A percentile compares a stretch with the other conserved stretches of the same genome.
Evolutionary conservation across 116 monocot species (phyloP).

Genomic region (Papilionanthe hybrid): DNA sequence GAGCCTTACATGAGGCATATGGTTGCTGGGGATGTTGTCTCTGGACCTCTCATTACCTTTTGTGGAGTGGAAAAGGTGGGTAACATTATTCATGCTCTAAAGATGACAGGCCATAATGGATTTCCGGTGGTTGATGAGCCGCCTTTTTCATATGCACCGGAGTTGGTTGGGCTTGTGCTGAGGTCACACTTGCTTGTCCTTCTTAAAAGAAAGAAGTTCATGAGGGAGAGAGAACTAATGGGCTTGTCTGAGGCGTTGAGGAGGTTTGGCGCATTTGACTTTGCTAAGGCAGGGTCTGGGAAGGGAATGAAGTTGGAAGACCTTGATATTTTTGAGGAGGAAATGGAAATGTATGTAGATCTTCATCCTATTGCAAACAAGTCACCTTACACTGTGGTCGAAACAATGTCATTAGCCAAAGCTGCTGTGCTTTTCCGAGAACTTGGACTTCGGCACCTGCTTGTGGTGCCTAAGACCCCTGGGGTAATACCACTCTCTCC

Average conservation of each 20-base stretch:
- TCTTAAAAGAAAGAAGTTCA: constrained; percentile 64
- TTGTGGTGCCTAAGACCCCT: constrained; percentile 68
- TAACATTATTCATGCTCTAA: too few species aligned
- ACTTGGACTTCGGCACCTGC: constrained; percentile 62
- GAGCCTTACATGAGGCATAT: constrained; percentile 92
- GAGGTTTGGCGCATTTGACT: constrained; percentile 66
- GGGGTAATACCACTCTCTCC: constrained; percentile 16
- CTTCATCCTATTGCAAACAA: constrained; percentile 68
- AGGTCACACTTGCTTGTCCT: constrained; percentile 67
- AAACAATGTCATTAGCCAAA: constrained; percentile 78
- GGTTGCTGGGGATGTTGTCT: constrained; percentile 71
- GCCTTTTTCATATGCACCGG: constrained; percentile 53
- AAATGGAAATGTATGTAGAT: constrained; percentile 89
- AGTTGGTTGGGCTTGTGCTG: constrained; percentile 65
- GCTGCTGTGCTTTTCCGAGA: constrained; percentile 69
- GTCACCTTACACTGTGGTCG: constrained; percentile 71
- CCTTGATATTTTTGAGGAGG: constrained; percentile 47
- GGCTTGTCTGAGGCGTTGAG: constrained; percentile 26
- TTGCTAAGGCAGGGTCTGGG: constrained; percentile 18
- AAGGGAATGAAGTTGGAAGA: constrained; percentile 53
- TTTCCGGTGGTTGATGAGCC: neutral
- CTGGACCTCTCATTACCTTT: constrained; percentile 64
- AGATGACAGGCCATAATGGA: too few species aligned
- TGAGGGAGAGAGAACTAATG: constrained; percentile 38
- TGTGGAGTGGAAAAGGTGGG: too few species aligned